A percentile compares a stretch with the other conserved stretches of the same genome.
Evolutionary conservation across 2,329 filamentous ascomycete genomes (phyloP).

Genomic region (Colletotrichum orchidophilum): DNA sequence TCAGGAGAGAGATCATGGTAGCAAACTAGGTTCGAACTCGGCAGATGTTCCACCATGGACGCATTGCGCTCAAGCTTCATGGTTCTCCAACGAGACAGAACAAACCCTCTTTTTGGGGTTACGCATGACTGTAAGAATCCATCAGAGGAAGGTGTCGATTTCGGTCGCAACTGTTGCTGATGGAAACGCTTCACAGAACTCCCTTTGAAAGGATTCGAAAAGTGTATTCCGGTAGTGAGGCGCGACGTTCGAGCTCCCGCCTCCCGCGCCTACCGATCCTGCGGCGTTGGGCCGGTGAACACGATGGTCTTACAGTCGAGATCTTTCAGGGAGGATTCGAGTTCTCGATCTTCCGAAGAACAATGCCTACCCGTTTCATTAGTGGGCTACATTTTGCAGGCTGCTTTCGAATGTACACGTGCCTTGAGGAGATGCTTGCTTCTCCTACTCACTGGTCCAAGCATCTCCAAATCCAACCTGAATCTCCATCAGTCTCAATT

Average conservation of each 20-base stretch:
- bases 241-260: background rate
- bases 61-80: background rate
- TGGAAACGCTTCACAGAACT: background rate
- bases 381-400: background rate
- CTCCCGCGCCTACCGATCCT: background rate
- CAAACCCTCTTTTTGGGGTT: background rate
- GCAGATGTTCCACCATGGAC: background rate
- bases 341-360: background rate
- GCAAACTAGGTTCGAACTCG: background rate
- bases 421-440: constrained; percentile 1
- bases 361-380: background rate
- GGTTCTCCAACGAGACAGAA: background rate
- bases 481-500: constrained; percentile 35
- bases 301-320: background rate
- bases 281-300: background rate
- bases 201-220: background rate
- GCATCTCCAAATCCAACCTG: constrained; percentile 48
- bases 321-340: background rate
- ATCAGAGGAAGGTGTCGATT: background rate
- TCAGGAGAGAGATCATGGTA: background rate
- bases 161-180: background rate
- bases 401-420: background rate
- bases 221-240: background rate
- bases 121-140: background rate
- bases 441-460: constrained; percentile 37